A percentile compares a stretch with the other conserved stretches of the same genome.
Evolutionary conservation across 768 basidiomycete genomes (phyloP).

Genomic region (Leucocoprinus leucothites): DNA sequence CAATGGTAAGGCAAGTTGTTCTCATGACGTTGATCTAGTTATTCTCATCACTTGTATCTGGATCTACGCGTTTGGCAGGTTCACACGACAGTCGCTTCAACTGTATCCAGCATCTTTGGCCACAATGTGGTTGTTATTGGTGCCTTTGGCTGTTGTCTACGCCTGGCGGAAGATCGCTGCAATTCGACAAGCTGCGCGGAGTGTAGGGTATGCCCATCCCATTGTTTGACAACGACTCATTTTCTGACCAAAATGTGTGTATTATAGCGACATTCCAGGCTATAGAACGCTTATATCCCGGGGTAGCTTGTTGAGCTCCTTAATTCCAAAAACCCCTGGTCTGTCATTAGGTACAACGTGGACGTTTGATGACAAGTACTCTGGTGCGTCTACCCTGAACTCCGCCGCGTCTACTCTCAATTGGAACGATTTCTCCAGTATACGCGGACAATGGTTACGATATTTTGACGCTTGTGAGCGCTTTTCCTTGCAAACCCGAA

Average conservation of each 20-base stretch:
- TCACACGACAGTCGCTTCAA: too few relatives aligned
- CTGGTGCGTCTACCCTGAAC: neutral
- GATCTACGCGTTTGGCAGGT: too few relatives aligned
- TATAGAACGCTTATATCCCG: neutral
- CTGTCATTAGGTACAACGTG: neutral
- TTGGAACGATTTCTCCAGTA: neutral
- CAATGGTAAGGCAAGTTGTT: too few relatives aligned
- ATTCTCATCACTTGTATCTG: too few relatives aligned
- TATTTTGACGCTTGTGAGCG: neutral
- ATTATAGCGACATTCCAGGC: neutral
- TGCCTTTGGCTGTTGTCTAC: neutral
- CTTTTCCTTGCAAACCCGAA: neutral
- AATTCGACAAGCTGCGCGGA: neutral
- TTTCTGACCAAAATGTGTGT: too few relatives aligned
- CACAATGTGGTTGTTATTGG: too few relatives aligned
- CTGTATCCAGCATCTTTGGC: too few relatives aligned
- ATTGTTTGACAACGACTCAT: neutral
- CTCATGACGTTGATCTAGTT: too few relatives aligned
- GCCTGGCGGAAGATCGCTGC: neutral
- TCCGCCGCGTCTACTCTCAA: neutral
- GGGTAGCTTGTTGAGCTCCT: neutral
- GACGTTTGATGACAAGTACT: constrained; percentile 4
- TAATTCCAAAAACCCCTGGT: constrained; percentile 3
- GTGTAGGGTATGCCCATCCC: neutral
- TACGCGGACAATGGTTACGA: constrained; percentile 1